A percentile compares a stretch with the other conserved stretches of the same genome.
Evolutionary conservation across 1,139 yeast genomes (phyloP).

Genomic region (Diutina pseudorugosa): DNA sequence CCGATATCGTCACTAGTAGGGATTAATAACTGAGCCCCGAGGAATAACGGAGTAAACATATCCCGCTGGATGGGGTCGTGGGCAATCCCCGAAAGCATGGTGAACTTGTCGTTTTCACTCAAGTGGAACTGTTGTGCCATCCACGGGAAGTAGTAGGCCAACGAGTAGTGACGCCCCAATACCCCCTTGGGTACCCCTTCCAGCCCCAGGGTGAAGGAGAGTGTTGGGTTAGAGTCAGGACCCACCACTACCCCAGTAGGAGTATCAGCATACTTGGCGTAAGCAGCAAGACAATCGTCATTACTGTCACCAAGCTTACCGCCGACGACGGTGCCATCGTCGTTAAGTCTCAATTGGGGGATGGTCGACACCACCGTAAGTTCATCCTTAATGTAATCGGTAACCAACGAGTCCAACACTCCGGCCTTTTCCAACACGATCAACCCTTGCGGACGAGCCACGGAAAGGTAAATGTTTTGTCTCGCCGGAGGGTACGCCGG

Average conservation of each 20-base stretch:
- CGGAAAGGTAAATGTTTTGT: conserved; percentile 83
- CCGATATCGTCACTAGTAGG: conserved; percentile 98
- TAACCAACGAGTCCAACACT: conserved; percentile 59
- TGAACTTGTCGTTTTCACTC: conserved; percentile 72
- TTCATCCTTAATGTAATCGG: conserved; percentile 60
- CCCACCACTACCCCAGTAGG: conserved; percentile 91
- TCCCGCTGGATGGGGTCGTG: conserved; percentile 99
- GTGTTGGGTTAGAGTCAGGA: conserved; percentile 94
- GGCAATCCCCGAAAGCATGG: conserved; percentile 97
- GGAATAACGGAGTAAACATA: conserved; percentile 92
- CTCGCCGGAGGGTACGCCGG: conserved; percentile 99
- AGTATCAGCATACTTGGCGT: conserved; percentile 31
- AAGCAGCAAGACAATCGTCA: conserved; percentile 39
- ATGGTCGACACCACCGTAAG: conserved; percentile 61
- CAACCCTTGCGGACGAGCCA: conserved; percentile 85
- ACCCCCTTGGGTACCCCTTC: conserved; percentile 99
- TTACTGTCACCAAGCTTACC: conserved; percentile 21
- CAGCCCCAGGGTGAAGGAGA: conserved; percentile 95
- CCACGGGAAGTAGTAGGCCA: conserved; percentile 98
- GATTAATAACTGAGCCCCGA: conserved; percentile 85
- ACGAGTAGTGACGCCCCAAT: conserved; percentile 89
- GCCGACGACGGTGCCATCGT: conserved; percentile 67
- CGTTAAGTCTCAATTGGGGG: conserved; percentile 65
- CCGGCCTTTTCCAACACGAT: conserved; percentile 91
- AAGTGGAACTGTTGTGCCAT: conserved; percentile 80